These are phyloP conservation scores for Maudiozyma turicensis DNA, from an alignment of 805 yeast species.

Conservation along the genomic window DNA sequence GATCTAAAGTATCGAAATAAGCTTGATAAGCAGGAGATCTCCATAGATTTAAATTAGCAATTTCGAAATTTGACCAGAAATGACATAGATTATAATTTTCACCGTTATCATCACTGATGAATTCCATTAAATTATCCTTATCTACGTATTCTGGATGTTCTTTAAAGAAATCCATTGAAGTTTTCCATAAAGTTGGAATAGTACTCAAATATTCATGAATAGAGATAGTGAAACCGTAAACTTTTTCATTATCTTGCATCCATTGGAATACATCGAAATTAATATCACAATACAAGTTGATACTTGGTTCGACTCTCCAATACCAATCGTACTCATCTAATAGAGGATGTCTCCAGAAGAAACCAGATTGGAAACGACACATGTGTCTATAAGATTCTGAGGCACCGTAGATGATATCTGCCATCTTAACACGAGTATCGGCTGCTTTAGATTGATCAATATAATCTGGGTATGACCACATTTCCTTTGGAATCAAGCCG, in stretches of 20 bases:
- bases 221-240: slow-evolving; percentile 51
- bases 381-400: slow-evolving; percentile 73
- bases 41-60: slow-evolving; percentile 63
- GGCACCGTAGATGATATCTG: slow-evolving; percentile 62
- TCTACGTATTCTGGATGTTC: slow-evolving; percentile 38
- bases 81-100: slow-evolving; percentile 63
- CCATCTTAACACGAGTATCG: slow-evolving; percentile 39
- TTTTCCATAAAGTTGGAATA: slow-evolving; percentile 68
- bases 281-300: slow-evolving; percentile 64
- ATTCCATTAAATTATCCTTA: slow-evolving; percentile 45
- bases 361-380: slow-evolving; percentile 85
- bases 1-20: slow-evolving; percentile 54
- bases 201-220: slow-evolving; percentile 51
- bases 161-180: slow-evolving; percentile 54
- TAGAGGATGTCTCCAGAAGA: slow-evolving; percentile 64
- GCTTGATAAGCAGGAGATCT: slow-evolving; percentile 44
- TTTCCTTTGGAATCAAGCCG: slow-evolving; percentile 43
- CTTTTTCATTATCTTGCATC: slow-evolving; percentile 66
- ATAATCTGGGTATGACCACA: slow-evolving; percentile 81
- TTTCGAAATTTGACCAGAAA: slow-evolving; percentile 73
- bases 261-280: slow-evolving; percentile 71
- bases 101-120: slow-evolving; percentile 54
- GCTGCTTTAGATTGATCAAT: slow-evolving; percentile 69
- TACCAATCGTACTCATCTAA: slow-evolving; percentile 68
- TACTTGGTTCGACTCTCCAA: slow-evolving; percentile 90